phyloP scores from a whole-genome alignment of 1,139 yeast genomes.

The Tardiomyces blankii region DNA sequence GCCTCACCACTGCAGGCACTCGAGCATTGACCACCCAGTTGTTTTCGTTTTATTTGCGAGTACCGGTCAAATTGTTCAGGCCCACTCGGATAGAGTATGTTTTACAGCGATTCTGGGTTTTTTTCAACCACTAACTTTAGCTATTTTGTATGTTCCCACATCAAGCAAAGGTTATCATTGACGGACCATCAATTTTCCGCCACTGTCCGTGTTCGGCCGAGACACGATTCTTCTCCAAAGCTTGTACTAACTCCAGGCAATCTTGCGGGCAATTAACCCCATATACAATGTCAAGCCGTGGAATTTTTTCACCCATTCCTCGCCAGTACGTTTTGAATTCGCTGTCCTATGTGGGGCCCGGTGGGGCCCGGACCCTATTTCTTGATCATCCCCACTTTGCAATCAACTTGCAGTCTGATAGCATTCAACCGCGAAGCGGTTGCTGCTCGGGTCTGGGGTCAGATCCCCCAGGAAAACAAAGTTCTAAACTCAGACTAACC shows the following conservation, averaged over 20 bases:
- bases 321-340: constrained; percentile 19
- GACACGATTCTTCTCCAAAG: too few species aligned
- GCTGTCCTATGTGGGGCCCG: too few species aligned
- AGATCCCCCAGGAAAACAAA: too few species aligned
- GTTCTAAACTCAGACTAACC: too few species aligned
- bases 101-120: constrained; percentile 27
- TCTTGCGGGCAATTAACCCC: constrained; percentile 28
- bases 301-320: constrained; percentile 62
- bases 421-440: too few species aligned
- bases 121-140: neutral
- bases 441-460: too few species aligned
- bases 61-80: constrained; percentile 71
- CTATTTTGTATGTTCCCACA: neutral
- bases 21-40: constrained; percentile 75
- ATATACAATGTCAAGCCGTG: constrained; percentile 40
- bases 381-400: too few species aligned
- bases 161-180: too few species aligned
- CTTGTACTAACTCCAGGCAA: constrained; percentile 12
- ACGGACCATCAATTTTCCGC: too few species aligned
- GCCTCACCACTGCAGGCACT: constrained; percentile 69
- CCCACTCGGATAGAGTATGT: constrained; percentile 86
- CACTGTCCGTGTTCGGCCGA: neutral
- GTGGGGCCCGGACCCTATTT: too few species aligned
- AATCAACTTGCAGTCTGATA: too few species aligned
- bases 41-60: constrained; percentile 65